Percentiles rank a stretch among this genome's conserved stretches.
Conservation (phyloP, 139 green algal species). For the Coelastrella sp. region DNA sequence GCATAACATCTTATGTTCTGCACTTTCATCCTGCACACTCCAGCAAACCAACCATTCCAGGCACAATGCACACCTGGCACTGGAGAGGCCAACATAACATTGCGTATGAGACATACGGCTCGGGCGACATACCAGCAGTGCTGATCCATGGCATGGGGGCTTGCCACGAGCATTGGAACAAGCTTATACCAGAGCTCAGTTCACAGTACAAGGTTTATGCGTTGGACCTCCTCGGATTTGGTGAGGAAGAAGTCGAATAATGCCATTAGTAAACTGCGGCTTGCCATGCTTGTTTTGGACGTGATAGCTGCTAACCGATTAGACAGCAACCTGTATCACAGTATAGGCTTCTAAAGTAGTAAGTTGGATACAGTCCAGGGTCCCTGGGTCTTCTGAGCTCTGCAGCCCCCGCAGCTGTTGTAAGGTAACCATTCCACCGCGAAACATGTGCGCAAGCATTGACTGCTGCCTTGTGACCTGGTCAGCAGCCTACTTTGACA, state of each 20-base stretch:
- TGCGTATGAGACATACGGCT: slow-evolving; percentile 1
- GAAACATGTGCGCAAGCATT: no score
- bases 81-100: slow-evolving; percentile 20
- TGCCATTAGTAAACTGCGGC: background rate
- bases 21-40: background rate
- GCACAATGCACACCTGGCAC: background rate
- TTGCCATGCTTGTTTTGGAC: background rate
- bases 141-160: slow-evolving; percentile 41
- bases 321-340: no score
- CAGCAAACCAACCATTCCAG: background rate
- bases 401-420: no score
- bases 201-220: slow-evolving; percentile 43
- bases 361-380: no score
- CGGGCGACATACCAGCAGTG: slow-evolving; percentile 10
- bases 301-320: background rate
- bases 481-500: no score
- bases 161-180: slow-evolving; percentile 35
- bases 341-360: no score
- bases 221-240: slow-evolving; percentile 33
- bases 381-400: no score
- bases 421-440: no score
- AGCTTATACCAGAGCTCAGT: slow-evolving; percentile 13
- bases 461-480: no score
- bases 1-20: background rate
- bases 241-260: background rate